Conservation (phyloP, 768 basidiomycete genomes). For the Lyophyllum atratum region DNA sequence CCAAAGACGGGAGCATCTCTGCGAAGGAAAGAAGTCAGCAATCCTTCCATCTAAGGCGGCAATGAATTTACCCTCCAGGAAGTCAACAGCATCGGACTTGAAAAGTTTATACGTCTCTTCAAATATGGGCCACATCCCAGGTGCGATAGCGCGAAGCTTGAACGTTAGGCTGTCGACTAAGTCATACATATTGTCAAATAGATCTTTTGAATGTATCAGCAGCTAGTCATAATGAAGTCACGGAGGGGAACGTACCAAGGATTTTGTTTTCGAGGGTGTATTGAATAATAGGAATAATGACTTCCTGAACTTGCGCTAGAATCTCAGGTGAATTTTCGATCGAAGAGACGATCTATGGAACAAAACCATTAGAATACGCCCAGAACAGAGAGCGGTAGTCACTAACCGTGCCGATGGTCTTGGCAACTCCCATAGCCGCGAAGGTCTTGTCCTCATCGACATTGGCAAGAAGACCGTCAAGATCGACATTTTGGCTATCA, state of each 20-base stretch:
- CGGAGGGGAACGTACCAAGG: slow-evolving; percentile 52
- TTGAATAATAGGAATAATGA: slow-evolving; percentile 75
- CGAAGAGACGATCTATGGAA: slow-evolving; percentile 65
- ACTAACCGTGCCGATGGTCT: slow-evolving; percentile 79
- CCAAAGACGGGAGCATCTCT: slow-evolving; percentile 88
- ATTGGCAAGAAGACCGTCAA: slow-evolving; percentile 55
- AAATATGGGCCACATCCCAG: slow-evolving; percentile 86
- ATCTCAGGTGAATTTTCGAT: slow-evolving; percentile 76
- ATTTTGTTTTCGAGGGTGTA: slow-evolving; percentile 79
- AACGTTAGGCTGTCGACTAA: slow-evolving; percentile 84
- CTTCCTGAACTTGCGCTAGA: slow-evolving; percentile 77
- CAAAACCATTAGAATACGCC: not conserved
- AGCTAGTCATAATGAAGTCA: not conserved
- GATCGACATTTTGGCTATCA: slow-evolving; percentile 49
- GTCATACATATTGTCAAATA: slow-evolving; percentile 88
- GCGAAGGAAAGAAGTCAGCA: not conserved
- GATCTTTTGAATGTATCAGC: slow-evolving; percentile 45
- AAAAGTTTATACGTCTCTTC: slow-evolving; percentile 82
- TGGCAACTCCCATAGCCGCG: slow-evolving; percentile 84
- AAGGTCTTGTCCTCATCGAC: slow-evolving; percentile 86
- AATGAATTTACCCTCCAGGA: slow-evolving; percentile 69
- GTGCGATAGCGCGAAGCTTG: slow-evolving; percentile 73
- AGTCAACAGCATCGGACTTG: slow-evolving; percentile 83
- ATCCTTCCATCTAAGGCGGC: not conserved
- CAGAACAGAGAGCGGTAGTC: not conserved